Percentiles rank a stretch among this genome's conserved stretches.
Evolutionary conservation across 139 green algal genomes (phyloP).

Genomic region (Chlamydomonas sp.): DNA sequence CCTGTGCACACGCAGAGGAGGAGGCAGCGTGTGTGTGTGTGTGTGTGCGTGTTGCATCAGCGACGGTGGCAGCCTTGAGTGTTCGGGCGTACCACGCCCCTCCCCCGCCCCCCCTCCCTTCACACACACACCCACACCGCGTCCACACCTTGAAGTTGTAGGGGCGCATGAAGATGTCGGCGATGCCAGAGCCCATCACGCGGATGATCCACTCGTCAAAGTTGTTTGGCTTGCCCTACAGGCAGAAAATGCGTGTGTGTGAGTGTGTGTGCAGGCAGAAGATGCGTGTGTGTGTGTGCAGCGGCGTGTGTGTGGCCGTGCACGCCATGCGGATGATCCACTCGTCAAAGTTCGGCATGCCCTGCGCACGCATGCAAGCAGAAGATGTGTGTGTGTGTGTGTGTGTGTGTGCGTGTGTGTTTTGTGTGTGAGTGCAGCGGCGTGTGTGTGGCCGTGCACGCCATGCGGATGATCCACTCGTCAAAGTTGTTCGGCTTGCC

Average conservation of each 20-base stretch:
- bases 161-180: constrained; percentile 87
- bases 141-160: constrained; percentile 92
- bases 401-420: constrained; percentile 74
- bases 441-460: constrained; percentile 80
- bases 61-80: too few species aligned
- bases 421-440: constrained; percentile 91
- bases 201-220: constrained; percentile 94
- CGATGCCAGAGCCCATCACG: constrained; percentile 78
- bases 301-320: too few species aligned
- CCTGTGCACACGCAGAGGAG: too few species aligned
- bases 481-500: constrained; percentile 80
- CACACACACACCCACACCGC: background rate
- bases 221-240: constrained; percentile 62
- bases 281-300: too few species aligned
- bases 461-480: constrained; percentile 86
- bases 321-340: too few species aligned
- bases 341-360: too few species aligned
- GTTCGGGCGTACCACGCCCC: too few species aligned
- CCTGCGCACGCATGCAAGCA: background rate
- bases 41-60: too few species aligned
- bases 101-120: background rate
- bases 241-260: too few species aligned
- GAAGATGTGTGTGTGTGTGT: too few species aligned
- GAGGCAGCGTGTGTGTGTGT: too few species aligned
- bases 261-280: too few species aligned